phyloP scores from a whole-genome alignment of 2,329 filamentous ascomycete genomes.

The Graphiopsis chlorocephala region DNA sequence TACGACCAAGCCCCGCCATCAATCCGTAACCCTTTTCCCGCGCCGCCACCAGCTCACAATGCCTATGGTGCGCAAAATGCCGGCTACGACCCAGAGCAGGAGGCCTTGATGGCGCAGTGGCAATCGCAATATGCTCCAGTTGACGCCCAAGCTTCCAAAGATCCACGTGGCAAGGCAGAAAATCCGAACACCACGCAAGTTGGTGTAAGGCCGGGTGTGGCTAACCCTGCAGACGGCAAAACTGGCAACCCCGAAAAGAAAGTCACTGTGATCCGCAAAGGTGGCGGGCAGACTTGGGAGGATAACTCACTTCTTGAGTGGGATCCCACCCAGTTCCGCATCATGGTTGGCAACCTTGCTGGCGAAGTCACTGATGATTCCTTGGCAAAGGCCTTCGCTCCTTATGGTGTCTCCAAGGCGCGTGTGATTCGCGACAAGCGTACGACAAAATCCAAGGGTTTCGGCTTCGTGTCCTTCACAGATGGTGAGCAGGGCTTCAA shows the following conservation, averaged over 20 bases:
- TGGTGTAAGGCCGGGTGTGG: slow-evolving; percentile 3
- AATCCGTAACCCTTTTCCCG: slow-evolving; percentile 78
- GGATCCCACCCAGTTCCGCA: slow-evolving; percentile 89
- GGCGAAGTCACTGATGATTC: slow-evolving; percentile 97
- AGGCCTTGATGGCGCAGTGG: slow-evolving; percentile 91
- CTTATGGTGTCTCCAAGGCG: slow-evolving; percentile 90
- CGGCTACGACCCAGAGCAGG: slow-evolving; percentile 70
- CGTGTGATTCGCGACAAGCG: slow-evolving; percentile 93
- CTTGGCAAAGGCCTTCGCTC: slow-evolving; percentile 86
- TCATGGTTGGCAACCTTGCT: slow-evolving; percentile 95
- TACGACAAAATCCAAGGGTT: slow-evolving; percentile 93
- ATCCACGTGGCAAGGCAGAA: slow-evolving; percentile 9
- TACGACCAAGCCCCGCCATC: slow-evolving; percentile 54
- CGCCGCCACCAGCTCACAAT: slow-evolving; percentile 47
- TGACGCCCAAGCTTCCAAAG: slow-evolving; percentile 1
- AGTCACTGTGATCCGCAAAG: slow-evolving; percentile 83
- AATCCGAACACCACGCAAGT: slow-evolving; percentile 10
- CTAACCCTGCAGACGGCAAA: slow-evolving; percentile 20
- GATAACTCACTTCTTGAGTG: slow-evolving; percentile 88
- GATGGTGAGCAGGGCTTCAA: slow-evolving; percentile 96
- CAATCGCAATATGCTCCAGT: slow-evolving; percentile 54
- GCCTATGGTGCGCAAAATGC: slow-evolving; percentile 32
- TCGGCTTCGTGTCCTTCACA: slow-evolving; percentile 92
- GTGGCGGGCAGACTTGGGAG: slow-evolving; percentile 89
- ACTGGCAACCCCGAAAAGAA: slow-evolving; percentile 40